phyloP scores from a whole-genome alignment of 306 rosid species.

The Abrus pulchellus region DNA sequence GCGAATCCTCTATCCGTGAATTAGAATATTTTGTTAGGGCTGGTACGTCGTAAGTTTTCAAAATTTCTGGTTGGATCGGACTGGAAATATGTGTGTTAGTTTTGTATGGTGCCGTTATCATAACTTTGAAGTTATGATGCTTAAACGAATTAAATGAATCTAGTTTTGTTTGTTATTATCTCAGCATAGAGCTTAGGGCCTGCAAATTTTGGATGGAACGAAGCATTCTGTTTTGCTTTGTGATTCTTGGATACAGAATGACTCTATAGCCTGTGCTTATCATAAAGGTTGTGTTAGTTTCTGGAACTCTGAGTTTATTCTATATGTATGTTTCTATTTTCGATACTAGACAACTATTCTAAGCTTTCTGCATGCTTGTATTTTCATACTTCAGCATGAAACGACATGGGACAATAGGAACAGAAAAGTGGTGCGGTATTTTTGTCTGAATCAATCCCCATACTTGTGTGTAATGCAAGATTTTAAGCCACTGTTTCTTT shows the following conservation, averaged over 20 bases:
- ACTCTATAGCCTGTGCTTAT: background rate
- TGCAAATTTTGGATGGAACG: constrained; percentile 22
- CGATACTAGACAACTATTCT: too few relatives aligned
- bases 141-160: background rate
- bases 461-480: constrained; percentile 1
- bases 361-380: background rate
- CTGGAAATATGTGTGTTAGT: background rate
- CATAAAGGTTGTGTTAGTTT: background rate
- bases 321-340: background rate
- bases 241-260: background rate
- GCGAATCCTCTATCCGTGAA: background rate
- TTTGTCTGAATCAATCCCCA: background rate
- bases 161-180: background rate
- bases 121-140: background rate
- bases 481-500: constrained; percentile 27
- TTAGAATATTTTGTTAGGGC: constrained; percentile 31
- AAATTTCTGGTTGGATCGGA: constrained; percentile 5
- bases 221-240: background rate
- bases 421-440: background rate
- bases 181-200: background rate
- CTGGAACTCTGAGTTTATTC: background rate
- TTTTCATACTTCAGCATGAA: background rate
- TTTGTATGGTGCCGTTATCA: background rate
- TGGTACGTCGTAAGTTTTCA: background rate
- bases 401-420: background rate